Conservation (phyloP, 2,329 filamentous ascomycete species). For the Calonectria pseudoreteaudii region DNA sequence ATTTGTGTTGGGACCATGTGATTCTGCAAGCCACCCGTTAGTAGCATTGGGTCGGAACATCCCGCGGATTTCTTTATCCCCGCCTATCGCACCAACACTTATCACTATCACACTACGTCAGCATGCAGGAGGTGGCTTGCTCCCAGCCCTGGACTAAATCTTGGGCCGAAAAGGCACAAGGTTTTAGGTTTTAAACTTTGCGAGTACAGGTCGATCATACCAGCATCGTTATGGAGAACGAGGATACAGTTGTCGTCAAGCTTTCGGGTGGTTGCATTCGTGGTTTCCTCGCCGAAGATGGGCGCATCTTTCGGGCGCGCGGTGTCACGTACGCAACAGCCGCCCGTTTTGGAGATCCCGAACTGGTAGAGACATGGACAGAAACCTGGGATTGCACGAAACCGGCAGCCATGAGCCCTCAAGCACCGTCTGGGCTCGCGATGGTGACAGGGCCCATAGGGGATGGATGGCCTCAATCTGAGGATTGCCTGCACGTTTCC, state of each 20-base stretch:
- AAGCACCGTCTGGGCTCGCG: background rate
- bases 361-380: background rate
- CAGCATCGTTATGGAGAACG: background rate
- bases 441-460: background rate
- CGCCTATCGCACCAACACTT: background rate
- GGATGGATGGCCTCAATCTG: background rate
- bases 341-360: background rate
- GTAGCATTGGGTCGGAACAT: background rate
- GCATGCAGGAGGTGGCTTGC: background rate
- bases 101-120: background rate
- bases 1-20: background rate
- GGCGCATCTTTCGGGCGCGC: background rate
- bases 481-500: background rate
- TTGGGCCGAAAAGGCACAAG: background rate
- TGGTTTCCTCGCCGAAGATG: background rate
- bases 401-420: background rate
- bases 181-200: background rate
- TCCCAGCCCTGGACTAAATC: background rate
- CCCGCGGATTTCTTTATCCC: background rate
- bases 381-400: background rate
- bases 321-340: background rate
- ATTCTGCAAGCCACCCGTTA: background rate
- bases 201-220: background rate
- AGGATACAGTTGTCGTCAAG: background rate
- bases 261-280: background rate